Conservation (phyloP, 805 yeast genomes). For the Wickerhamiella spandovensis region DNA sequence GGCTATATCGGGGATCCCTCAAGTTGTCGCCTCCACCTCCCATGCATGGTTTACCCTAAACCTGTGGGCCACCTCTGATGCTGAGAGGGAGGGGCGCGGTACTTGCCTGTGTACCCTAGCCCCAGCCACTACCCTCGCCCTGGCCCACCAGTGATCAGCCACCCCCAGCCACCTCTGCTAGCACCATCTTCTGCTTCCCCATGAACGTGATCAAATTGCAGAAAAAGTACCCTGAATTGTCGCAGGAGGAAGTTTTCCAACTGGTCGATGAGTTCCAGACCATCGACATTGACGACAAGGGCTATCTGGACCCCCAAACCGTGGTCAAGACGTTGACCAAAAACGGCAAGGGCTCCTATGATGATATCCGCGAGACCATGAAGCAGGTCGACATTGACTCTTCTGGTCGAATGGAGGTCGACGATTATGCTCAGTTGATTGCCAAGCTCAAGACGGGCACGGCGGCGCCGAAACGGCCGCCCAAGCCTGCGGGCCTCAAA, state of each 20-base stretch:
- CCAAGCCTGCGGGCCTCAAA: conserved; percentile 18
- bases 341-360: conserved; percentile 72
- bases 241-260: conserved; percentile 74
- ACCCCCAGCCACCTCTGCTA: not conserved
- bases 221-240: conserved; percentile 75
- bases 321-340: conserved; percentile 73
- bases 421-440: conserved; percentile 76
- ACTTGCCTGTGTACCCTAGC: too few species aligned
- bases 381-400: conserved; percentile 89
- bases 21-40: too few species aligned
- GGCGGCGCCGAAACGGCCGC: conserved; percentile 10
- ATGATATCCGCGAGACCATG: conserved; percentile 84
- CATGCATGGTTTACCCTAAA: too few species aligned
- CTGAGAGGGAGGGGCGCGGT: too few species aligned
- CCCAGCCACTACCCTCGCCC: not conserved
- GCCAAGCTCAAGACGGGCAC: conserved; percentile 56
- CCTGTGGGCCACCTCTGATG: too few species aligned
- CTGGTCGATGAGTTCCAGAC: conserved; percentile 69
- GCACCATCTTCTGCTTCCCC: not conserved
- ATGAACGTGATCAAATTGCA: conserved; percentile 56
- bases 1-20: too few species aligned
- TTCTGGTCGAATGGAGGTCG: conserved; percentile 91
- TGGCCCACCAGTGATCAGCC: not conserved
- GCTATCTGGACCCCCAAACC: conserved; percentile 85
- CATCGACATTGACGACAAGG: conserved; percentile 82